phyloP scores from a whole-genome alignment of 202 grass and related monocot genomes.

The Tripidium arundinaceum region DNA sequence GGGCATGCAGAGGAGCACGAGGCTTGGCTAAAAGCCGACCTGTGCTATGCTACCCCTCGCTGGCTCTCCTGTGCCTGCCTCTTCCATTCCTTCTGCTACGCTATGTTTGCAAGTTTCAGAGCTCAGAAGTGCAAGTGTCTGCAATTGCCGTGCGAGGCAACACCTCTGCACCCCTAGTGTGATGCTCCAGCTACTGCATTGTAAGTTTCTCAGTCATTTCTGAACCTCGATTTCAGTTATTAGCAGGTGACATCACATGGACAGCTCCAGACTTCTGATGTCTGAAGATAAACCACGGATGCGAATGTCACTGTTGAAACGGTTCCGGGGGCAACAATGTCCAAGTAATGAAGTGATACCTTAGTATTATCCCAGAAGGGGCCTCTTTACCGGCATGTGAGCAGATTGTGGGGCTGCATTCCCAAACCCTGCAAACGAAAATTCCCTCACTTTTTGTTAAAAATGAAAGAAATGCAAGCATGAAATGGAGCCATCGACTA shows the following conservation, averaged over 20 bases:
- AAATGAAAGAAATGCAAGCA: not conserved
- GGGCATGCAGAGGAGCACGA: conserved; percentile 93
- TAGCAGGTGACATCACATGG: not conserved
- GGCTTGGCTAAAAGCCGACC: not conserved
- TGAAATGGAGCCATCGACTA: no score
- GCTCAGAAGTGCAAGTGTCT: not conserved
- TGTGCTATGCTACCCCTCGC: not conserved
- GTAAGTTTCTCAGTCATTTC: not conserved
- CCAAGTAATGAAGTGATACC: no score
- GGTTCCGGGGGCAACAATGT: not conserved
- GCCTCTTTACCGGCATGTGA: not conserved
- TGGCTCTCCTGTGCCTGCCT: conserved; percentile 62
- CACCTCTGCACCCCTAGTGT: no score
- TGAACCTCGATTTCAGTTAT: not conserved
- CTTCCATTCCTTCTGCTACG: conserved; percentile 65
- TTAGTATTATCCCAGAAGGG: not conserved
- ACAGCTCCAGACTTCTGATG: not conserved
- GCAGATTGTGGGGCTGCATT: not conserved
- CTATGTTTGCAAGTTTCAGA: not conserved
- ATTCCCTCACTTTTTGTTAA: not conserved
- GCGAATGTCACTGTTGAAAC: not conserved
- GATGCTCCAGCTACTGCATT: no score
- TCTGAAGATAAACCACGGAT: not conserved
- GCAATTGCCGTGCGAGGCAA: not conserved
- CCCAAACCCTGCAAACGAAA: not conserved